Evolutionary conservation across 129 eudicot genomes (phyloP).

Genomic region (Apium graveolens): DNA sequence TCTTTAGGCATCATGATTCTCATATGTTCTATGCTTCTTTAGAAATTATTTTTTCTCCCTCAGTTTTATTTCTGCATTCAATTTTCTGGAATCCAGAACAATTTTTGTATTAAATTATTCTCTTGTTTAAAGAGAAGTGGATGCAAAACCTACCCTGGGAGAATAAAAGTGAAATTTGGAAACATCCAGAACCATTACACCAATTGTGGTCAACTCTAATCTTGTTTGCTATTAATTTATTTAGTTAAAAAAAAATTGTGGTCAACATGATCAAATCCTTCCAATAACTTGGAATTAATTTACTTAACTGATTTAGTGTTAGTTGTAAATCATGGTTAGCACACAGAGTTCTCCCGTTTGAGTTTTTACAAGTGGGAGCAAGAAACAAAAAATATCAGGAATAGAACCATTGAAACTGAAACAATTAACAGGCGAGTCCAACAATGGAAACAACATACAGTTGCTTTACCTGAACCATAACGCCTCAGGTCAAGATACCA

Average conservation of each 20-base stretch:
- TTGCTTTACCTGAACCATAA: constrained; percentile 78
- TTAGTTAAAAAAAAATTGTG: too few species aligned
- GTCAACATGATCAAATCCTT: not conserved
- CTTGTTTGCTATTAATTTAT: too few species aligned
- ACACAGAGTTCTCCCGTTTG: not conserved
- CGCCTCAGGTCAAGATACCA: constrained; percentile 99
- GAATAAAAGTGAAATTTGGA: not conserved
- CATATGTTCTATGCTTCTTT: not conserved
- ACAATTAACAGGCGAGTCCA: not conserved
- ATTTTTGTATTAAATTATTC: too few species aligned
- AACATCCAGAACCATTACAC: not conserved
- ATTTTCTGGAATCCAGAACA: not conserved
- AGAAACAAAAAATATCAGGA: not conserved
- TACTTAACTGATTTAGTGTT: not conserved
- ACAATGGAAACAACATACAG: not conserved
- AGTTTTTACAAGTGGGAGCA: not conserved
- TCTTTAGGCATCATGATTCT: not conserved
- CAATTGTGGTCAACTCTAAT: not conserved
- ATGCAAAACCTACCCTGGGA: not conserved
- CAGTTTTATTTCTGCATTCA: not conserved
- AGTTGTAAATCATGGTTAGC: not conserved
- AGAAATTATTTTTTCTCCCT: not conserved
- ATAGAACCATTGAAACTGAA: not conserved
- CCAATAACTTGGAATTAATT: not conserved
- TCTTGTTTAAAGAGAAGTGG: not conserved